Evolutionary conservation across 1,139 yeast species (phyloP).

Genomic region (Ogataea hybrid): DNA sequence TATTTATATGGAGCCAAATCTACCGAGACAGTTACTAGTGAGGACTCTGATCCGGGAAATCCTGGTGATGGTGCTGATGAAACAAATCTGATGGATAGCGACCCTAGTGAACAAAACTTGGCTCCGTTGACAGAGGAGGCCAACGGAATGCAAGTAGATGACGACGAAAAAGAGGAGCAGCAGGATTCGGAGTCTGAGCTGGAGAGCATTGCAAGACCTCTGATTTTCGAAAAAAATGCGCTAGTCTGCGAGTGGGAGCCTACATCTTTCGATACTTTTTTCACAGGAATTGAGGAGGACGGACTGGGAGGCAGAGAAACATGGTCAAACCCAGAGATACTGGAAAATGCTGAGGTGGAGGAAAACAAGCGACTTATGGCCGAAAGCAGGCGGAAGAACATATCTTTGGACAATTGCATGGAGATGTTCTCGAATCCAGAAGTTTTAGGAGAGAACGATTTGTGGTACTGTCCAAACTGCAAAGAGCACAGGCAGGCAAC

Average conservation of each 20-base stretch:
- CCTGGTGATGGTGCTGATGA: no score
- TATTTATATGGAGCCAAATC: neutral
- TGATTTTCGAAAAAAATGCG: conserved; percentile 42
- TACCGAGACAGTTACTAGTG: neutral
- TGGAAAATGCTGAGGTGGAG: conserved; percentile 51
- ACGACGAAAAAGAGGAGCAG: neutral
- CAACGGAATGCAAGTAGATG: conserved; percentile 1
- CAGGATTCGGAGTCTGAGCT: conserved; percentile 3
- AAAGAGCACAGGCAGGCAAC: conserved; percentile 89
- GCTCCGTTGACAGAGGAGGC: neutral
- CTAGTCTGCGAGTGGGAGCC: conserved; percentile 74
- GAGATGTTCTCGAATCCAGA: conserved; percentile 78
- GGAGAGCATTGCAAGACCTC: conserved; percentile 8
- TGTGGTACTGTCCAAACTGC: conserved; percentile 94
- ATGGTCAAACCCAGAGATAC: conserved; percentile 51
- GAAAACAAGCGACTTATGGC: conserved; percentile 39
- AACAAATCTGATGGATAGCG: no score
- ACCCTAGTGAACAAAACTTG: neutral
- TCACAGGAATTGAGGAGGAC: conserved; percentile 42
- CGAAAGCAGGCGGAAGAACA: conserved; percentile 41
- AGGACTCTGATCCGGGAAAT: no score
- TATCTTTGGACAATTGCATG: conserved; percentile 74
- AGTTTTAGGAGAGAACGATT: conserved; percentile 81
- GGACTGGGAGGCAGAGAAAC: conserved; percentile 42
- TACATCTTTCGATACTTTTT: conserved; percentile 47